These are phyloP conservation scores for Paecilomyces sp. DNA, from an alignment of 2,329 filamentous ascomycete species.

Conservation along the genomic window DNA sequence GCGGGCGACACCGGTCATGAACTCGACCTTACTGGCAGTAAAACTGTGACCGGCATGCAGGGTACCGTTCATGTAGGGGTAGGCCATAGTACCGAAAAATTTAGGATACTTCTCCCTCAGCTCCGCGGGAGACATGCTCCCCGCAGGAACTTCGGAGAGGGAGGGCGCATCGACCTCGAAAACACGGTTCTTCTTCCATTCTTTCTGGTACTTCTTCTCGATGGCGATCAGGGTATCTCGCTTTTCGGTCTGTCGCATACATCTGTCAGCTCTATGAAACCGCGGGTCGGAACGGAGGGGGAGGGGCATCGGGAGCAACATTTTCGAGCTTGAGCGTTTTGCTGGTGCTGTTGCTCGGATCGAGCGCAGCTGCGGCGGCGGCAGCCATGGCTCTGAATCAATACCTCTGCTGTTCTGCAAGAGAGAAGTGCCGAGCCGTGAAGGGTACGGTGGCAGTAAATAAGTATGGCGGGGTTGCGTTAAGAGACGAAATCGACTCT, in stretches of 20 bases:
- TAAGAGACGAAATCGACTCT: not conserved
- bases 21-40: constrained; percentile 88
- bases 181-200: constrained; percentile 69
- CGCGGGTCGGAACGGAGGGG: not conserved
- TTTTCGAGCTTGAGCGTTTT: constrained; percentile 62
- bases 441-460: constrained; percentile 7
- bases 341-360: constrained; percentile 47
- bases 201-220: constrained; percentile 87
- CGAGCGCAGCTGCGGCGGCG: constrained; percentile 46
- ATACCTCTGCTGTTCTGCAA: constrained; percentile 17
- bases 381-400: constrained; percentile 29
- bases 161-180: constrained; percentile 85
- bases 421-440: constrained; percentile 12
- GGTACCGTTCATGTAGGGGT: constrained; percentile 79
- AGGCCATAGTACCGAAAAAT: constrained; percentile 77
- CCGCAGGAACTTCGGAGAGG: constrained; percentile 66
- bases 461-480: constrained; percentile 13
- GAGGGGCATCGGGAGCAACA: constrained; percentile 20
- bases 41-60: constrained; percentile 91
- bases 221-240: constrained; percentile 71
- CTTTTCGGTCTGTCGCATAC: constrained; percentile 65
- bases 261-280: not conserved
- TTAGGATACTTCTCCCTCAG: constrained; percentile 78
- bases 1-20: constrained; percentile 74
- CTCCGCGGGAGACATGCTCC: constrained; percentile 65